Evolutionary conservation across 176 grass and related monocot species (phyloP).

Genomic region (Zoysia pacifica): DNA sequence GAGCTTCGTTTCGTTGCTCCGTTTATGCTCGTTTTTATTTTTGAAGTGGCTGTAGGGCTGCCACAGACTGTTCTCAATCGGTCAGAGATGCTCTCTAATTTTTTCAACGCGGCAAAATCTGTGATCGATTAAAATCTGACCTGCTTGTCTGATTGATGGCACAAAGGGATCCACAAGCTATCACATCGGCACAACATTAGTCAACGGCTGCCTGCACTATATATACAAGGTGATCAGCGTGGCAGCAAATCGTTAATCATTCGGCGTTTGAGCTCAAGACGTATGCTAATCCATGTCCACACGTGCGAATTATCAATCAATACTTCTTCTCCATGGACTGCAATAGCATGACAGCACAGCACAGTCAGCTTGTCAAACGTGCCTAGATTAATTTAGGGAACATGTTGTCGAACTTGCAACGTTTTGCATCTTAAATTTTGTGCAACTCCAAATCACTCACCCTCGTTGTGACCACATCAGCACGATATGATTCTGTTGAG

Average conservation of each 20-base stretch:
- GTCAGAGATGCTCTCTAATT: neutral
- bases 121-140: neutral
- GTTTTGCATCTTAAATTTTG: too few relatives aligned
- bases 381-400: neutral
- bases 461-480: too few relatives aligned
- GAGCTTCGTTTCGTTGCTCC: neutral
- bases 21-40: neutral
- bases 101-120: slow-evolving; percentile 17
- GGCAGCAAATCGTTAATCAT: slow-evolving; percentile 11
- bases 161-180: neutral
- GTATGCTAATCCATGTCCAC: slow-evolving; percentile 39
- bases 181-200: too few relatives aligned
- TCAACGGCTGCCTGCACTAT: neutral
- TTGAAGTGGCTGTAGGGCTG: neutral
- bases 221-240: slow-evolving; percentile 19
- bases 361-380: neutral
- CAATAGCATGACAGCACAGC: too few relatives aligned
- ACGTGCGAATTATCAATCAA: slow-evolving; percentile 6
- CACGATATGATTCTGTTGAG: too few relatives aligned
- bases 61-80: neutral
- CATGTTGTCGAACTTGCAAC: neutral
- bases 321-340: neutral
- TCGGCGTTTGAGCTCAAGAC: neutral
- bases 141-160: slow-evolving; percentile 25
- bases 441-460: too few relatives aligned